phyloP scores from a whole-genome alignment of 164 flowering plant species.

The Vitis riparia region DNA sequence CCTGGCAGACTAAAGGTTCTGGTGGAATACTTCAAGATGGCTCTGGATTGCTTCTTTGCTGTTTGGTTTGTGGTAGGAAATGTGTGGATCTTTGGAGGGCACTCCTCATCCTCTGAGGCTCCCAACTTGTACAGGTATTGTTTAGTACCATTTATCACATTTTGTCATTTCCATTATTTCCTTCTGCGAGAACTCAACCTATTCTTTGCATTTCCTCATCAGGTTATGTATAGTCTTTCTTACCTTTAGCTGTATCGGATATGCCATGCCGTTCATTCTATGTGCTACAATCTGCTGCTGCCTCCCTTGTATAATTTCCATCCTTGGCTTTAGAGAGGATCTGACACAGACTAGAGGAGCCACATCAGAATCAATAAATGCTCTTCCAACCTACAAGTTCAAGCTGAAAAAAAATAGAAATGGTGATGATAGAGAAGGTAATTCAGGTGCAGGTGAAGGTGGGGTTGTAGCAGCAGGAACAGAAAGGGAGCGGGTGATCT shows the following conservation, averaged over 20 bases:
- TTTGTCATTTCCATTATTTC: background rate
- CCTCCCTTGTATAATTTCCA: slow-evolving; percentile 87
- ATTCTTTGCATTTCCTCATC: slow-evolving; percentile 25
- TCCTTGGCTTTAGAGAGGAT: slow-evolving; percentile 80
- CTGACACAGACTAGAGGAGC: slow-evolving; percentile 75
- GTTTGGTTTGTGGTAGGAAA: slow-evolving; percentile 60
- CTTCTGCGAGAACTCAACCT: background rate
- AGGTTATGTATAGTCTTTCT: slow-evolving; percentile 95
- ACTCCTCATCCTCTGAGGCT: slow-evolving; percentile 37
- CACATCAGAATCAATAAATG: slow-evolving; percentile 68
- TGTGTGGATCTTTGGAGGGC: slow-evolving; percentile 59
- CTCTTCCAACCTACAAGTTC: slow-evolving; percentile 80
- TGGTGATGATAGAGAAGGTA: slow-evolving; percentile 36
- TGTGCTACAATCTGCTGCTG: slow-evolving; percentile 96
- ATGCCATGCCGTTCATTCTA: slow-evolving; percentile 93
- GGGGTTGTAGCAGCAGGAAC: slow-evolving; percentile 90
- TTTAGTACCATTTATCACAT: background rate
- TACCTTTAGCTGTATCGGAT: slow-evolving; percentile 89
- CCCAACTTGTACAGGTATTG: slow-evolving; percentile 52
- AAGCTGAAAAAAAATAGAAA: slow-evolving; percentile 52
- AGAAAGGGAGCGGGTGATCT: slow-evolving; percentile 72
- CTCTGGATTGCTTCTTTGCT: slow-evolving; percentile 53
- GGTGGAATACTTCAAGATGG: slow-evolving; percentile 51
- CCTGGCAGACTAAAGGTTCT: slow-evolving; percentile 31
- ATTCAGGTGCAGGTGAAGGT: slow-evolving; percentile 45